Percentiles rank a stretch among this genome's conserved stretches.
Conservation (phyloP, 208 protist genomes). For the Leishmania amazonensis region DNA sequence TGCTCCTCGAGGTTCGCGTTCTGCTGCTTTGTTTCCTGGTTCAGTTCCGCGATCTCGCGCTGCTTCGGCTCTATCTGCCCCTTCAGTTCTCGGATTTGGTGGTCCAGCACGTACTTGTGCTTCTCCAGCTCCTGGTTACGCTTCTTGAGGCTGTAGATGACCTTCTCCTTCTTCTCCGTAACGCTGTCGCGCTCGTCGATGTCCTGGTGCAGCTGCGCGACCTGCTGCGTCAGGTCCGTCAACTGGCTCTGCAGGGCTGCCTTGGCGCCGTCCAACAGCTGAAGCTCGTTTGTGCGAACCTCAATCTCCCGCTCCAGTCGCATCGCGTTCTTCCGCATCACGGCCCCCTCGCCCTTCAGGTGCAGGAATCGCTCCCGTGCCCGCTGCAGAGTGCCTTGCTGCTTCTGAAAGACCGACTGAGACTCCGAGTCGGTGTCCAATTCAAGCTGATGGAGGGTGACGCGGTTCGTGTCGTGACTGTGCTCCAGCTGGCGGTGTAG, state of each 20-base stretch:
- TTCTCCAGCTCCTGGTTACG: slow-evolving; percentile 98
- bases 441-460: slow-evolving; percentile 91
- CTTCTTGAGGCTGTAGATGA: slow-evolving; percentile 97
- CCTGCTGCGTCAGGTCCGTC: slow-evolving; percentile 82
- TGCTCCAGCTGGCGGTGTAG: slow-evolving; percentile 70
- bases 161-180: slow-evolving; percentile 96
- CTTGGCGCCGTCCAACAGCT: slow-evolving; percentile 79
- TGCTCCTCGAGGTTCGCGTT: slow-evolving; percentile 90
- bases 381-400: slow-evolving; percentile 69
- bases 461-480: slow-evolving; percentile 76
- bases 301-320: slow-evolving; percentile 94
- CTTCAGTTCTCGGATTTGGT: slow-evolving; percentile 98
- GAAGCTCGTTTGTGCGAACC: slow-evolving; percentile 69
- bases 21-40: slow-evolving; percentile 93
- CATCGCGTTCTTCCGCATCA: slow-evolving; percentile 93
- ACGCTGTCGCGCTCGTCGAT: slow-evolving; percentile 95
- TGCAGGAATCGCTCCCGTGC: slow-evolving; percentile 89
- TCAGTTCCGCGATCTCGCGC: slow-evolving; percentile 90
- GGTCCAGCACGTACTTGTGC: slow-evolving; percentile 98
- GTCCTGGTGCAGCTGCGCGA: slow-evolving; percentile 87
- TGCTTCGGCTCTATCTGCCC: slow-evolving; percentile 97
- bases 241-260: slow-evolving; percentile 79
- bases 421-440: slow-evolving; percentile 95
- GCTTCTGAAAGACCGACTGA: slow-evolving; percentile 76
- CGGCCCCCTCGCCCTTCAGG: slow-evolving; percentile 95